Evolutionary conservation across 345 rosid genomes (phyloP).

Genomic region (Salix dunnii): DNA sequence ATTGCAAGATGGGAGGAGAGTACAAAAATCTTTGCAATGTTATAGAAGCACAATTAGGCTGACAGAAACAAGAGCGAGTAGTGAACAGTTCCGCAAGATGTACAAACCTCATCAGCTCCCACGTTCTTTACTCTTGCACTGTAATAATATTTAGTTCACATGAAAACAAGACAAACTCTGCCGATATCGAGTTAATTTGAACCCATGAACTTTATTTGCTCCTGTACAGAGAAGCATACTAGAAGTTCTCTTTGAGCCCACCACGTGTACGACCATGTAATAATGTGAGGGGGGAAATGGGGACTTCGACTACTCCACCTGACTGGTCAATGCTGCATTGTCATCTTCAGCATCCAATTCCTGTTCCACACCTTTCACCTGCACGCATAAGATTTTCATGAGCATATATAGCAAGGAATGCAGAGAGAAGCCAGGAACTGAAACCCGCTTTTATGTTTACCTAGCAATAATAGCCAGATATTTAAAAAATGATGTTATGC

Average conservation of each 20-base stretch:
- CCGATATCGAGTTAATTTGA: neutral
- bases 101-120: neutral
- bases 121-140: neutral
- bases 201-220: neutral
- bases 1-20: neutral
- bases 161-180: neutral
- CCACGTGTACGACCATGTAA: neutral
- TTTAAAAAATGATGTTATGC: neutral
- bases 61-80: neutral
- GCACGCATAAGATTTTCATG: constrained; percentile 18
- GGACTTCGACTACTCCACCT: constrained; percentile 40
- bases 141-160: neutral
- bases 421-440: neutral
- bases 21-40: neutral
- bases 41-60: neutral
- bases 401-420: neutral
- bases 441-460: constrained; percentile 1
- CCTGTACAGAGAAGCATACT: neutral
- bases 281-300: neutral
- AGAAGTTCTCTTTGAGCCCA: neutral
- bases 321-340: constrained; percentile 39
- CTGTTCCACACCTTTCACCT: constrained; percentile 91
- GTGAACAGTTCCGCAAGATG: neutral
- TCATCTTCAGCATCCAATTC: constrained; percentile 68
- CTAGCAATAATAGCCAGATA: neutral